Evolutionary conservation across 495 filamentous ascomycete species (phyloP).

Genomic region (Beverwykella pulmonaria): DNA sequence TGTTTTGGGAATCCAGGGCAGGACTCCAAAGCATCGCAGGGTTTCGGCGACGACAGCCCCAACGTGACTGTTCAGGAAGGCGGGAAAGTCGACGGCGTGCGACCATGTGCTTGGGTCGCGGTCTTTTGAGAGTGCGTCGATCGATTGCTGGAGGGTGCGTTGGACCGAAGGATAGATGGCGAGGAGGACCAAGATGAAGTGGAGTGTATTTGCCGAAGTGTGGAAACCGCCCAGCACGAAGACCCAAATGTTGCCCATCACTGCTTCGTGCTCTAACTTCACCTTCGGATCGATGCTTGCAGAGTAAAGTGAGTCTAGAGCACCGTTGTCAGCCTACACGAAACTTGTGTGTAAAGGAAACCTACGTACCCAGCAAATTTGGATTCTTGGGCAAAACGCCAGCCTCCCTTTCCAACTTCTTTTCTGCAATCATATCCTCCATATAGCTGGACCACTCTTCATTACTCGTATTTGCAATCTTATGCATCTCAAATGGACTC

Average conservation of each 20-base stretch:
- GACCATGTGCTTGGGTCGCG: background rate
- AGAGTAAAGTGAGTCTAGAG: conserved; percentile 1
- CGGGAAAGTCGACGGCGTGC: background rate
- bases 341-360: background rate
- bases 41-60: conserved; percentile 1
- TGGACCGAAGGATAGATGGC: background rate
- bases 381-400: background rate
- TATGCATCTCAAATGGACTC: background rate
- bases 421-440: background rate
- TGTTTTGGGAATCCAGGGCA: conserved; percentile 5
- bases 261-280: background rate
- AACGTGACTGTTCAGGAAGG: background rate
- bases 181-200: background rate
- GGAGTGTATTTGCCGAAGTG: background rate
- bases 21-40: background rate
- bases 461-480: background rate
- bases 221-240: background rate
- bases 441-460: background rate
- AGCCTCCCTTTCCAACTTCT: background rate
- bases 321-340: background rate
- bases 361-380: background rate
- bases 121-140: background rate
- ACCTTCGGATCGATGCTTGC: background rate
- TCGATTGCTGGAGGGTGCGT: background rate
- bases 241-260: background rate